Evolutionary conservation across 2,329 filamentous ascomycete species (phyloP), one percentile per base, ranked within the genome.

Genomic region (Penicillium sp.): DNA sequence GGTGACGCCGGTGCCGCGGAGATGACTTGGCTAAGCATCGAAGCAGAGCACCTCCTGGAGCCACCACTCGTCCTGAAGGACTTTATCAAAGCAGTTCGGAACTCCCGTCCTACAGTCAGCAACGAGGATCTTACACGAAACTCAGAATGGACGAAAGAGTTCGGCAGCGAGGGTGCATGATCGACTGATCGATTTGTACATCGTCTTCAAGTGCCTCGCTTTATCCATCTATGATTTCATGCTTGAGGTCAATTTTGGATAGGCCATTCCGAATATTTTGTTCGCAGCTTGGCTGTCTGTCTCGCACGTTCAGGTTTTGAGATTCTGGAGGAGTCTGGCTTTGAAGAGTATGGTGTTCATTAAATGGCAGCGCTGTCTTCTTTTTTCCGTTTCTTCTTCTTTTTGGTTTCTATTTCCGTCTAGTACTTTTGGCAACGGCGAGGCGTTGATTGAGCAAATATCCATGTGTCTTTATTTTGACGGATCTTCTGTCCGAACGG

Each of bases 101-200:
- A 87, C 45, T 90, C 90, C 49, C 81, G 94, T 69, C 94, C 94
- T 22, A 97, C 94, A 0, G 94, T 99, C 51, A 94, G 91, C 50
- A 82, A 84, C 49, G 91, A 92, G 49, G 95, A 99, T 71, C 82
- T 99, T 44, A 82, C 85, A 63, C 83, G 85, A 68, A 97, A 93
- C 73, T 82, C 89, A 45, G 92, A 97, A 43, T 99, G 94, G 94
- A 99, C 94, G 9, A 84, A 88, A 67, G 92, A 97, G 77, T 97
- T 97, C 76, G 93, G 93, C 54, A 96, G 91, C 71, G 93, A 97
- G 73, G 93, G 93, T 18, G 84, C 82, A 48, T 86, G 67, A 73
- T 58, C 47, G 15, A 25, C 47, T 35, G 8, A 46, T 27, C 7
- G 43, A 14, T 8, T 6, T 47, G 8, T 45, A 20, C 26, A 45